These are phyloP conservation scores for Pholiota microspora DNA, from an alignment of 768 basidiomycete species.

Conservation along the genomic window DNA sequence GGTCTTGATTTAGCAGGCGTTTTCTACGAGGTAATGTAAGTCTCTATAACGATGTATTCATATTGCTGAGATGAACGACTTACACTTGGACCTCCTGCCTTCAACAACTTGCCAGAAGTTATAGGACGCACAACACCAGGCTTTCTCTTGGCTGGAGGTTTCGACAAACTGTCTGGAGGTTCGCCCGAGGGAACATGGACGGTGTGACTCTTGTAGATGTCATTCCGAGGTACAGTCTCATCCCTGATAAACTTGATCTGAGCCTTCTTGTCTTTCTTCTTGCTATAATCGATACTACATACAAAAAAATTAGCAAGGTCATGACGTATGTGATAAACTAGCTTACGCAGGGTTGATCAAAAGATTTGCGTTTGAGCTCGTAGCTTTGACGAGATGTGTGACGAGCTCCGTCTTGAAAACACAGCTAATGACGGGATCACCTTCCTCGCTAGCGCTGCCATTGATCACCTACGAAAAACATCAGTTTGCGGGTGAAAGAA, in stretches of 20 bases:
- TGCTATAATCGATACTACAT: constrained; percentile 80
- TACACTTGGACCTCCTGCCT: constrained; percentile 70
- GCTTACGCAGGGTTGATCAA: constrained; percentile 76
- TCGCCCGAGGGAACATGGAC: constrained; percentile 90
- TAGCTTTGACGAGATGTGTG: constrained; percentile 77
- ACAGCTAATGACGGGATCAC: constrained; percentile 89
- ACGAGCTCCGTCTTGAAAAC: constrained; percentile 95
- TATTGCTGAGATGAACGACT: constrained; percentile 10
- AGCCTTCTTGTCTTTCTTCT: constrained; percentile 96
- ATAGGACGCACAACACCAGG: constrained; percentile 84
- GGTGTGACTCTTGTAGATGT: constrained; percentile 90
- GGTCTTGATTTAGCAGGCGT: constrained; percentile 36
- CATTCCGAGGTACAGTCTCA: constrained; percentile 75
- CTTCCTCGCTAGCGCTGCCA: constrained; percentile 79
- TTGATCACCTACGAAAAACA: constrained; percentile 61
- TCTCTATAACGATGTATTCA: constrained; percentile 2
- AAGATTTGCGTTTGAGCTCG: constrained; percentile 72
- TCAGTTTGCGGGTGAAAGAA: constrained; percentile 6
- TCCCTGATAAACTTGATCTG: constrained; percentile 88
- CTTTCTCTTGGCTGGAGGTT: constrained; percentile 84
- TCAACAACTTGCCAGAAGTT: constrained; percentile 78
- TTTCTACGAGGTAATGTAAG: constrained; percentile 23
- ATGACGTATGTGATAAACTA: not conserved
- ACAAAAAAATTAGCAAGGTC: not conserved
- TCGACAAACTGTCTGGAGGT: constrained; percentile 74